Evolutionary conservation across 169 alveolate species (phyloP).

Genomic region (Plasmodium falciparum): DNA sequence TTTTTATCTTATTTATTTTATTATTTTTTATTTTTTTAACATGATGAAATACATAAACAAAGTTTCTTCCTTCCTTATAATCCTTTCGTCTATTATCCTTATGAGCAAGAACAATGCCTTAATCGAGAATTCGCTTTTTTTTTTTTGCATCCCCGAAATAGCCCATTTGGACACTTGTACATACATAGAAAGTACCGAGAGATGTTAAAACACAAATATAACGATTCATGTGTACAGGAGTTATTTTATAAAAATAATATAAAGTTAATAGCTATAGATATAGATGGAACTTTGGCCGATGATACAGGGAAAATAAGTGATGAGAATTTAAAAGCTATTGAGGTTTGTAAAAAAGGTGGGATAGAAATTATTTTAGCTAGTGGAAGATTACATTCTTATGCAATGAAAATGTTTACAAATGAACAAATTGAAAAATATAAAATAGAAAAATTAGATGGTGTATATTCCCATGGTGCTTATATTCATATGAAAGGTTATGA

Average conservation of each 20-base stretch:
- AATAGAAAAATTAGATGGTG: conserved; percentile 37
- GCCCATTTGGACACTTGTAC: conserved; percentile 1
- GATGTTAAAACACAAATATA: conserved; percentile 22
- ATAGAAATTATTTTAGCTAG: conserved; percentile 56
- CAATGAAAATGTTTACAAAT: conserved; percentile 23
- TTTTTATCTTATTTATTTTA: background rate
- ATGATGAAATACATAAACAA: conserved; percentile 11
- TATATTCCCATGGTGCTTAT: conserved; percentile 53
- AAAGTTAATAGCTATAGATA: conserved; percentile 48
- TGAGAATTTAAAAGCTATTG: conserved; percentile 25
- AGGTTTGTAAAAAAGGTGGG: conserved; percentile 16
- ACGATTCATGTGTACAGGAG: conserved; percentile 25
- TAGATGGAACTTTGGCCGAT: conserved; percentile 65
- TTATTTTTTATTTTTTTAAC: background rate
- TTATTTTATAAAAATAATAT: conserved; percentile 23
- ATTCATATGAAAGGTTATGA: conserved; percentile 28
- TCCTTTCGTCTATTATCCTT: conserved; percentile 5
- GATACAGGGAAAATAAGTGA: conserved; percentile 14
- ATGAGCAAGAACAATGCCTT: conserved; percentile 15
- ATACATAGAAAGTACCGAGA: conserved; percentile 20
- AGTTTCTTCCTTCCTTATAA: conserved; percentile 2
- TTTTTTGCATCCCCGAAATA: conserved; percentile 69
- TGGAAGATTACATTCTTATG: conserved; percentile 5
- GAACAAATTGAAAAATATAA: conserved; percentile 25
- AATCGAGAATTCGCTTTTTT: conserved; percentile 60